Percentiles rank a stretch among this genome's conserved stretches.
phyloP scores from a whole-genome alignment of 176 grass and related monocot genomes.

The Oryza officinalis region DNA sequence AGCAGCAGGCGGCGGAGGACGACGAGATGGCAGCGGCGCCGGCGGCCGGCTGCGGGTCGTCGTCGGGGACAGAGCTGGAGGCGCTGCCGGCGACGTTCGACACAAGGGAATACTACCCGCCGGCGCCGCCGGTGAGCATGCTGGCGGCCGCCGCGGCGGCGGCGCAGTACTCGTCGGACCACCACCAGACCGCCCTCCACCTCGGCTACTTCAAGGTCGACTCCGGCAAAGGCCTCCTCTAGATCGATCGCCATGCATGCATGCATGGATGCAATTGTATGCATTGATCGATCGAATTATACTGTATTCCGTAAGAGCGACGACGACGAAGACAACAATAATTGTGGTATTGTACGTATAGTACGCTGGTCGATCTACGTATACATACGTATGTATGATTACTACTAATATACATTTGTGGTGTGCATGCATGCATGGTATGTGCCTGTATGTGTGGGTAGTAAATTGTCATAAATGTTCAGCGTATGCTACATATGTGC shows the following conservation, averaged over 20 bases:
- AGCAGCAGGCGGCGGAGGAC: slow-evolving; percentile 33
- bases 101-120: slow-evolving; percentile 63
- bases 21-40: slow-evolving; percentile 15
- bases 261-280: background rate
- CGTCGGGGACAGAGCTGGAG: slow-evolving; percentile 49
- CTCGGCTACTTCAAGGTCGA: slow-evolving; percentile 74
- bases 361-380: background rate
- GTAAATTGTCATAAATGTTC: no score
- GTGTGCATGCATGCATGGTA: background rate
- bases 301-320: background rate
- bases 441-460: no score
- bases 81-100: slow-evolving; percentile 59
- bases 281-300: background rate
- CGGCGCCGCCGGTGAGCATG: slow-evolving; percentile 51
- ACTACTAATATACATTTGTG: background rate
- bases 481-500: no score
- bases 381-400: background rate
- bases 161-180: slow-evolving; percentile 43
- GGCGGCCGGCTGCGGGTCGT: background rate
- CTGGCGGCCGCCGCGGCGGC: slow-evolving; percentile 35
- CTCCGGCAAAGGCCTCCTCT: slow-evolving; percentile 61
- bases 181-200: slow-evolving; percentile 77
- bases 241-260: slow-evolving; percentile 16
- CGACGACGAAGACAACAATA: background rate
- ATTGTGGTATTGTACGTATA: background rate